A percentile compares a stretch with the other conserved stretches of the same genome.
Evolutionary conservation across 495 filamentous ascomycete genomes (phyloP).

Genomic region (Hypoxylon crocopeplum): DNA sequence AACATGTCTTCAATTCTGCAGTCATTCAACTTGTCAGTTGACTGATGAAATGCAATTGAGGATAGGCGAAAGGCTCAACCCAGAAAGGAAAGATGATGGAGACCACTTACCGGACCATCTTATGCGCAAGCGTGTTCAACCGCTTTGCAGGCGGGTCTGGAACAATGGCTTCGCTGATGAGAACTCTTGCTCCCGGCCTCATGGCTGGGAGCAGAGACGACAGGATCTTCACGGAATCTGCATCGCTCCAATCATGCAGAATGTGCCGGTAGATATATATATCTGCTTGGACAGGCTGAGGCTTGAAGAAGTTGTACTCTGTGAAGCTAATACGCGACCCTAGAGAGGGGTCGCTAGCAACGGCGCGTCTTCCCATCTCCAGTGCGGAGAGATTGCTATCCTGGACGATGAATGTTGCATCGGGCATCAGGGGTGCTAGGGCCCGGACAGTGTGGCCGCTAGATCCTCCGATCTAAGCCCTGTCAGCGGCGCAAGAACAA

Average conservation of each 20-base stretch:
- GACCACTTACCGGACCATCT: conserved; percentile 16
- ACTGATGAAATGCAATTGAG: too few species aligned
- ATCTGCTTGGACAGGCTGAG: conserved; percentile 43
- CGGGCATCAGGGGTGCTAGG: conserved; percentile 42
- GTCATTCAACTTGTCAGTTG: too few species aligned
- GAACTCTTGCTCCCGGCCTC: conserved; percentile 39
- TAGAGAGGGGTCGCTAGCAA: conserved; percentile 21
- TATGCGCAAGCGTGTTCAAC: conserved; percentile 27
- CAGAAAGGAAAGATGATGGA: too few species aligned
- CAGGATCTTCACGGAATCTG: conserved; percentile 43
- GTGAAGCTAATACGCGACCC: conserved; percentile 38
- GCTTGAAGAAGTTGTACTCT: conserved; percentile 48
- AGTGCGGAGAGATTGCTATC: conserved; percentile 38
- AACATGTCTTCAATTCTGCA: conserved; percentile 41
- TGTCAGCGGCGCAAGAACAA: too few species aligned
- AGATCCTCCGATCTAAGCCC: conserved; percentile 51
- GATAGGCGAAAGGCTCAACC: too few species aligned
- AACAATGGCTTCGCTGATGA: conserved; percentile 45
- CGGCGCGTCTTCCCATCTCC: conserved; percentile 29
- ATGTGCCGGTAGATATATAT: conserved; percentile 50
- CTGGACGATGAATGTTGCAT: conserved; percentile 48
- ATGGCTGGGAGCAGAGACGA: conserved; percentile 44
- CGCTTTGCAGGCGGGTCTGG: conserved; percentile 36
- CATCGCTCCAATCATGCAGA: conserved; percentile 55
- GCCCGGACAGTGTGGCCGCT: conserved; percentile 48